Base-by-base conservation (phyloP, 257 asterid species). In the Agastache rugosa region DNA sequence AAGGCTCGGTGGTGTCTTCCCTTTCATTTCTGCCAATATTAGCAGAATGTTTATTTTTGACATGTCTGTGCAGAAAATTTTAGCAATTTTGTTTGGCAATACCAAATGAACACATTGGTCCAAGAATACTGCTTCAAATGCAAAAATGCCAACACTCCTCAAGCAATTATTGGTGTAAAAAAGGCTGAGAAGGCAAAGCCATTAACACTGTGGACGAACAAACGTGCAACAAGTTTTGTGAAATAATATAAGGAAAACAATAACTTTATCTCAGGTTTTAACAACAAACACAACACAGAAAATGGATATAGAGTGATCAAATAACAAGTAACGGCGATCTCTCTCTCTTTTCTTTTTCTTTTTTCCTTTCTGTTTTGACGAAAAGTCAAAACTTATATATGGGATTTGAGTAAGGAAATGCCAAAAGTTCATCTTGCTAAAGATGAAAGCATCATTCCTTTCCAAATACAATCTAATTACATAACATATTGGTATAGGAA, bases 21-120 rank as follows among this genome's bases (percentile, higher is more conserved):
- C 63, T 60, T 67, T 73, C 63, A 62, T 73, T 74, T 76, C 90
- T 84, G 87, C 63, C 25, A 47, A 79, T 11, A 22, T 55, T 23
- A 22, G 15, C 62, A 20, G 10, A 54, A 22, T 54, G 22, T 48
- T 16, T n/a, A 48, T 19, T 53, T 50, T 16, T 6, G 11, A 50
- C 56, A 37, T 37, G 0, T 37, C 0, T 2, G 4, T 34, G 39
- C 39, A 34, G 4, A 34, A 34, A 34, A 1, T 6, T 34, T 27
- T 27, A 27, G 31, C 31, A 27, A 27, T 27, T 3, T 1, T 1
- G 1, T 27, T 27, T 1, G 31, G 2, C 1, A 27, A 27, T 27
- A 27, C 8, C 9, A 35, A 35, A 35, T 5, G 8, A 7, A 37
- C 10, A 37, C 48, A 42, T 19, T 53, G 59, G 29, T 8, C 6